These are phyloP conservation scores for Podospora pseudocomata DNA, from an alignment of 495 filamentous ascomycete species.

Conservation along the genomic window DNA sequence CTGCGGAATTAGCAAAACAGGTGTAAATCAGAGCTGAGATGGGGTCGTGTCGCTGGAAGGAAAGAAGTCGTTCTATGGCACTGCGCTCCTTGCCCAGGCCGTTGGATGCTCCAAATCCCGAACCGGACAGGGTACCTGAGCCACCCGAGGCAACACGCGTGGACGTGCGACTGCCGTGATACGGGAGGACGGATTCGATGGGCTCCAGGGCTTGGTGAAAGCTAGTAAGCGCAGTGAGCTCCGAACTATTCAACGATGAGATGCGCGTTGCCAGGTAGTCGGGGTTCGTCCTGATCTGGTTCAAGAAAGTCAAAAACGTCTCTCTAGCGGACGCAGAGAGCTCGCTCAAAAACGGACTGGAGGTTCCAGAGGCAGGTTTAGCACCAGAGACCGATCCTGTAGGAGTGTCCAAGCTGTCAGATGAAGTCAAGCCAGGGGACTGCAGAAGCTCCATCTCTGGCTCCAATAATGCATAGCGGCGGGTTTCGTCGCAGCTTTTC, in stretches of 20 bases:
- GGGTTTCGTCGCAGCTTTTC: conserved; percentile 73
- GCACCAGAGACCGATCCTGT: conserved; percentile 38
- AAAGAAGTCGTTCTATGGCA: conserved; percentile 67
- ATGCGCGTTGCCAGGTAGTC: conserved; percentile 82
- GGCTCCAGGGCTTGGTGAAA: conserved; percentile 74
- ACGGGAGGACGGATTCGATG: conserved; percentile 76
- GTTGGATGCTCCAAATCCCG: conserved; percentile 17
- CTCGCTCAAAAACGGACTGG: conserved; percentile 73
- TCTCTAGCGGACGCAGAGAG: conserved; percentile 71
- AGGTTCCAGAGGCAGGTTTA: conserved; percentile 39
- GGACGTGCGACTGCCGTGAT: conserved; percentile 58
- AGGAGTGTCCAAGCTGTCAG: conserved; percentile 43
- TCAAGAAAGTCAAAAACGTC: conserved; percentile 73
- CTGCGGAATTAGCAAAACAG: conserved; percentile 80
- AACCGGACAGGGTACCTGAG: conserved; percentile 14
- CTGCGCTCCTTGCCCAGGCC: conserved; percentile 35
- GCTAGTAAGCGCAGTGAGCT: conserved; percentile 68
- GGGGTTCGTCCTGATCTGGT: conserved; percentile 75
- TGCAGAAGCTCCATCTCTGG: conserved; percentile 58
- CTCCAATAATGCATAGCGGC: conserved; percentile 64
- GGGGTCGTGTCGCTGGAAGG: conserved; percentile 84
- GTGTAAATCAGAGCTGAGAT: conserved; percentile 82
- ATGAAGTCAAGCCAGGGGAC: conserved; percentile 41
- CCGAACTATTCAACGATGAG: conserved; percentile 63
- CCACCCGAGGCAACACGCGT: conserved; percentile 22